These are phyloP conservation scores for Triglochin maritima DNA, from an alignment of 106 monocot species.

Conservation along the genomic window DNA sequence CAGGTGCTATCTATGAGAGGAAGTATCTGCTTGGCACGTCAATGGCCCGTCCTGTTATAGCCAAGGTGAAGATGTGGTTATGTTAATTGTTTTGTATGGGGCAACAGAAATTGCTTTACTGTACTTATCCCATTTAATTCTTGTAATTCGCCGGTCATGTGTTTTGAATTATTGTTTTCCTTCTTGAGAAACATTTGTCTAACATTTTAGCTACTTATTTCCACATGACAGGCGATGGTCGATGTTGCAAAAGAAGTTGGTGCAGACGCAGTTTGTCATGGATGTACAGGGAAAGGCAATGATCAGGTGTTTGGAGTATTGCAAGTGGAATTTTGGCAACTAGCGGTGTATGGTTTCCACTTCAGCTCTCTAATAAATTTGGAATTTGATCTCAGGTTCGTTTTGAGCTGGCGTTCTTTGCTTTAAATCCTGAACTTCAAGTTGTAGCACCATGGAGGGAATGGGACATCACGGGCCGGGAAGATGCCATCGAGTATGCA, in stretches of 20 bases:
- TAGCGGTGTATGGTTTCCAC: too few relatives aligned
- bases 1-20: slow-evolving; percentile 92
- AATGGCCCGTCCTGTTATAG: slow-evolving; percentile 98
- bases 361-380: too few relatives aligned
- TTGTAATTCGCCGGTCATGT: too few relatives aligned
- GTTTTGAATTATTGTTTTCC: too few relatives aligned
- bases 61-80: slow-evolving; percentile 43
- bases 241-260: slow-evolving; percentile 97
- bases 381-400: slow-evolving; percentile 43
- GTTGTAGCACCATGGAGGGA: slow-evolving; percentile 98
- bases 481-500: slow-evolving; percentile 97
- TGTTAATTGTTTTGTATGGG: too few relatives aligned
- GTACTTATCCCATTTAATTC: too few relatives aligned
- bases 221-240: slow-evolving; percentile 70
- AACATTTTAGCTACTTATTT: background rate
- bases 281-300: slow-evolving; percentile 97
- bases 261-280: slow-evolving; percentile 95
- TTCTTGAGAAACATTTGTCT: too few relatives aligned
- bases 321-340: too few relatives aligned
- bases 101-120: too few relatives aligned
- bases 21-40: slow-evolving; percentile 96
- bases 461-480: slow-evolving; percentile 89
- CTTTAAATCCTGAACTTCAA: slow-evolving; percentile 75
- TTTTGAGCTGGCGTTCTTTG: slow-evolving; percentile 88
- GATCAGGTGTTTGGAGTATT: slow-evolving; percentile 56